Base-by-base conservation (phyloP, 371 early-diverging fungal genomes). In the Encephalitozoon cuniculi region DNA sequence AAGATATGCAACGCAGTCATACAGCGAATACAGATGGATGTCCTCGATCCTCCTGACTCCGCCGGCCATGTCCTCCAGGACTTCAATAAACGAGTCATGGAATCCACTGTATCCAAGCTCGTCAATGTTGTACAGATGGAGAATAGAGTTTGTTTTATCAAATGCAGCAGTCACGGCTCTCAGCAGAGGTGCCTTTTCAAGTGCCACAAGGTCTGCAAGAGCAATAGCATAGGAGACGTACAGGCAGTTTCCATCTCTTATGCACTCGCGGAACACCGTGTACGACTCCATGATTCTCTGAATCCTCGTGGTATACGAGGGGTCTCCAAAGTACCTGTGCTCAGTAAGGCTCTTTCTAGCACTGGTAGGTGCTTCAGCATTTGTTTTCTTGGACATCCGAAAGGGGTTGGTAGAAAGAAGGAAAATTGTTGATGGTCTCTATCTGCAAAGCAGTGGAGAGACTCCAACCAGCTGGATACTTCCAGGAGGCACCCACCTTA, bases 221-320 rank as follows among this genome's bases (percentile, higher is more conserved):
- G 37, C 26, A 28, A 71, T 18, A 28, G 59, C 51, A 40, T 55
- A 40, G 18, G 59, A 55, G 15, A 71, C 15, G 55, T 71, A 71
- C 21, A 71, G 21, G 28, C 71, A 71, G 30, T 71, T 71, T n/a
- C 71, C 71, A 43, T 71, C 71, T 41, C 59, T 34, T 18, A 43
- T 40, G n/a, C 54, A 43, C 43, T 54, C 55, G 6, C 71, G 23
- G 46, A 41, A 71, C 23, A 6, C 7, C 15, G 21, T 59, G 32
- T 51, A 25, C 9, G 39, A 18, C 25, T 43, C 18, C 32, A 71
- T 39, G 23, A 37, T 71, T 43, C 52, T 30, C 12, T 53, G 18
- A 30, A 40, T 34, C 26, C 49, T 40, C 7, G 49, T 8, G 2
- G 0, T 30, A 15, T 34, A 39, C 23, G 6, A 8, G 4, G 26